Evolutionary conservation across 352 stramenopile species (phyloP).

Genomic region (Phytophthora rubi): DNA sequence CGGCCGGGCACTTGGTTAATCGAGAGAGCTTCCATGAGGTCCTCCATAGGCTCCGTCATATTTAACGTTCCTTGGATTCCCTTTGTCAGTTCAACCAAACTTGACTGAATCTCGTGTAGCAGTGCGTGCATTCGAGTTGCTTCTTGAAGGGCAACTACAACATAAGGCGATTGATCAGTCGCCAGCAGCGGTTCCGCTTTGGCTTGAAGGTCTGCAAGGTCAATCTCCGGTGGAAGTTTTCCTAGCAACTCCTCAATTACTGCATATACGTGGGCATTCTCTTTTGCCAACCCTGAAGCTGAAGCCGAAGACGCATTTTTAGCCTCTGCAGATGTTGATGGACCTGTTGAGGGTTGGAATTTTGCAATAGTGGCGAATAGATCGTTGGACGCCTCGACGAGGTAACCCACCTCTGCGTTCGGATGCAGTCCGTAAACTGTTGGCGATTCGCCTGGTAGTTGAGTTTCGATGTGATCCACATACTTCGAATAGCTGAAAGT

Average conservation of each 20-base stretch:
- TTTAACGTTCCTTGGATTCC: constrained; percentile 87
- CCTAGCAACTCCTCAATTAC: constrained; percentile 69
- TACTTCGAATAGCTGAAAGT: constrained; percentile 94
- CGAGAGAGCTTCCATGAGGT: constrained; percentile 70
- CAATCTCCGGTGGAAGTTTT: constrained; percentile 64
- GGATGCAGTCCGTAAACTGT: constrained; percentile 78
- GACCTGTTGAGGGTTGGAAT: constrained; percentile 85
- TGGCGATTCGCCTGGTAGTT: constrained; percentile 71
- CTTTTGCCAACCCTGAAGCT: constrained; percentile 26
- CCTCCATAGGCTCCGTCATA: constrained; percentile 92
- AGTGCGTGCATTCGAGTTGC: constrained; percentile 76
- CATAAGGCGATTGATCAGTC: constrained; percentile 78
- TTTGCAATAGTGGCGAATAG: constrained; percentile 89
- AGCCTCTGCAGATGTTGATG: constrained; percentile 44
- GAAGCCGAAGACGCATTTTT: constrained; percentile 10
- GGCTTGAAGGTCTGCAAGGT: constrained; percentile 57
- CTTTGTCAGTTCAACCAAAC: constrained; percentile 73
- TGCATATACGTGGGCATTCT: constrained; percentile 41
- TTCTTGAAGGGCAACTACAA: constrained; percentile 86
- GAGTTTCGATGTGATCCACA: constrained; percentile 77
- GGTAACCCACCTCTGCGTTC: constrained; percentile 83
- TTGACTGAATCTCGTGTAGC: constrained; percentile 65
- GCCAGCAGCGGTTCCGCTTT: constrained; percentile 62
- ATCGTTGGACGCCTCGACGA: constrained; percentile 75
- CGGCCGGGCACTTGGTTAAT: constrained; percentile 81